Evolutionary conservation across 2,329 filamentous ascomycete genomes (phyloP), one percentile per base, ranked within the genome.

Genomic region (Arachnopeziza araneosa): DNA sequence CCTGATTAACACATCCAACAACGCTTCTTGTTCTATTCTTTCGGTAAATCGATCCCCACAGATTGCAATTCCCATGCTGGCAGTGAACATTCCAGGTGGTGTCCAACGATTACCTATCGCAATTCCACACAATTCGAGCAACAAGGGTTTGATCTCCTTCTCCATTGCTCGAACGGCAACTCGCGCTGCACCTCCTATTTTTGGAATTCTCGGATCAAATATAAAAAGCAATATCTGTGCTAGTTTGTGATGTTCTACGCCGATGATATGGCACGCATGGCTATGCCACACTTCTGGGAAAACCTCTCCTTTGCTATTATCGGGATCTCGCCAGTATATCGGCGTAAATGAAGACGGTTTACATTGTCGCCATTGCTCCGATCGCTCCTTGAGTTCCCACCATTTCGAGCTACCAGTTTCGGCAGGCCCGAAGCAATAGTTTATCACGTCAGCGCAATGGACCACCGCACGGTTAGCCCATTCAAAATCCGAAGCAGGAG

Each of bases 381-480:
- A 76, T 59, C 78, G 80, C 6, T 75, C 70, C 12, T 77, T 71
- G 14, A 86, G 72, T 24, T 76, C 73, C 7, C 69, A 72, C 75
- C 82, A 84, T 22, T 71, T 65, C 1, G 44, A 68, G 62, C 60
- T 62, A 51, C 56, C 71, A 63, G 60, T 73, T 63, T 72, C 69
- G 19, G 66, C 69, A 19, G 77, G 73, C 1, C 79, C 77, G 64
- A 86, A 87, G 68, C 85, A 88, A 66, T 80, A 86, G 62, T 85
- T 83, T 19, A 88, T 72, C 1, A 87, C 82, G 62, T 86, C 83
- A n/a, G 83, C 83, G 57, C 83, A 84, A 65, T 85, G 81, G 2
- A 84, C 78, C 0, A 88, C 78, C 19, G 84, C 81, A 19, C 83
- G 78, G 68, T 87, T 86, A 1, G 83, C 80, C 83, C 83, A 86